These are phyloP conservation scores for Erythrophleum ivorense DNA, from an alignment of 331 rosid species.

Conservation along the genomic window DNA sequence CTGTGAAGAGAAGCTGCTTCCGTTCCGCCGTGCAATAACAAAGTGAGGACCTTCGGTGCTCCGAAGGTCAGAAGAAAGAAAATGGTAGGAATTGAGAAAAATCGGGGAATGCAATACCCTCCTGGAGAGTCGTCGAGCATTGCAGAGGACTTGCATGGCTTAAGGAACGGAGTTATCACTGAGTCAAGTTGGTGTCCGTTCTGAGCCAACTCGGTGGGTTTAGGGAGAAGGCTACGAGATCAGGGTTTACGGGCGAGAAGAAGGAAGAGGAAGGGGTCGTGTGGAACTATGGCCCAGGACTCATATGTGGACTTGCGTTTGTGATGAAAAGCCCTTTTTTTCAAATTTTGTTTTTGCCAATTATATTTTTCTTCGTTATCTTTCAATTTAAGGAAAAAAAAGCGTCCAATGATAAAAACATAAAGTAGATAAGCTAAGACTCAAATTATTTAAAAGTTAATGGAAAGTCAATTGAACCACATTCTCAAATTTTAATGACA, in stretches of 20 bases:
- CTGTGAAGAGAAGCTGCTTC: slow-evolving; percentile 35
- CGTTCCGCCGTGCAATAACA: slow-evolving; percentile 47
- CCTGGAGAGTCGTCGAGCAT: slow-evolving; percentile 62
- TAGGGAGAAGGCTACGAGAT: slow-evolving; percentile 35
- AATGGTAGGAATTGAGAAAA: slow-evolving; percentile 43
- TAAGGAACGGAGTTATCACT: slow-evolving; percentile 35
- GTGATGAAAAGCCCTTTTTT: background rate
- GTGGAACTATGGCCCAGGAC: slow-evolving; percentile 34
- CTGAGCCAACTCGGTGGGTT: slow-evolving; percentile 52
- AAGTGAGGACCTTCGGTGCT: slow-evolving; percentile 38
- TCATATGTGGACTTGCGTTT: slow-evolving; percentile 40
- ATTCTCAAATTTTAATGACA: too few relatives aligned
- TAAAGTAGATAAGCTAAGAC: too few relatives aligned
- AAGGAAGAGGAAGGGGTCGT: background rate
- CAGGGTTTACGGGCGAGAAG: slow-evolving; percentile 60
- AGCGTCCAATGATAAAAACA: too few relatives aligned
- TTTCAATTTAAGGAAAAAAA: too few relatives aligned
- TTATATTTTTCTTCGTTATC: background rate
- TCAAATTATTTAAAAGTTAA: too few relatives aligned
- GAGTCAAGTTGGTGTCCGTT: slow-evolving; percentile 6
- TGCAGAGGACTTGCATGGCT: slow-evolving; percentile 73
- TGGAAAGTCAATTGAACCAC: too few relatives aligned
- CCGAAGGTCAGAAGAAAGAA: slow-evolving; percentile 47
- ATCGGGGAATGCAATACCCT: slow-evolving; percentile 54
- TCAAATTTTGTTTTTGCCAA: too few relatives aligned